Percentiles rank a stretch among this genome's conserved stretches.
These are phyloP conservation scores for Gossypium aridum DNA, from an alignment of 441 rosid species.

Conservation along the genomic window DNA sequence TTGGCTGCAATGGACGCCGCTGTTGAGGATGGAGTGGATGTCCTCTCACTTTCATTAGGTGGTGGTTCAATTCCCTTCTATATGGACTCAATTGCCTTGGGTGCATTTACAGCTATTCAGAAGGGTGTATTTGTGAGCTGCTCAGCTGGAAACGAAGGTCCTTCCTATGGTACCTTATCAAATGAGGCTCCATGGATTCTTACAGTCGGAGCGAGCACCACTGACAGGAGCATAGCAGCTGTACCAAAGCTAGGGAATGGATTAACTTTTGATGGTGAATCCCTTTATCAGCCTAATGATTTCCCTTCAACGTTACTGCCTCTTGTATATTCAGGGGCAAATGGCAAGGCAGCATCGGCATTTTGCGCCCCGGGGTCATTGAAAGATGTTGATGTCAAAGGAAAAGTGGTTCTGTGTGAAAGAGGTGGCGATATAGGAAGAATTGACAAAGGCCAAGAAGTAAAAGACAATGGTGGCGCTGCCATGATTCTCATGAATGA, in stretches of 20 bases:
- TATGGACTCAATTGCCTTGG: constrained; percentile 23
- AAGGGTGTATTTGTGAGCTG: constrained; percentile 39
- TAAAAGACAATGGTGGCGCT: constrained; percentile 30
- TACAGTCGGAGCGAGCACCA: constrained; percentile 37
- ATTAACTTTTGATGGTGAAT: constrained; percentile 28
- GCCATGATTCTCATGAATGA: constrained; percentile 35
- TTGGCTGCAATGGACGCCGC: constrained; percentile 45
- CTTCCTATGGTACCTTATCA: constrained; percentile 14
- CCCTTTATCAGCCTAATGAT: constrained; percentile 31
- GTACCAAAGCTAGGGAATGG: constrained; percentile 26
- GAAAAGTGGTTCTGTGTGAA: constrained; percentile 44
- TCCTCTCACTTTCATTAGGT: constrained; percentile 44
- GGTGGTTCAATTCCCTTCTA: constrained; percentile 22
- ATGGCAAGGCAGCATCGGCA: constrained; percentile 16
- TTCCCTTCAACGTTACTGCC: constrained; percentile 27
- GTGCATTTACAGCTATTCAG: constrained; percentile 31
- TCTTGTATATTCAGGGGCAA: constrained; percentile 35
- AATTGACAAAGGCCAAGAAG: constrained; percentile 29
- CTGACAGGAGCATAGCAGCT: constrained; percentile 27
- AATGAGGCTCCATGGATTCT: constrained; percentile 44
- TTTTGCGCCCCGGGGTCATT: constrained; percentile 30
- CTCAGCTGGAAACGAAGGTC: constrained; percentile 31
- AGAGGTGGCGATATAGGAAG: constrained; percentile 22
- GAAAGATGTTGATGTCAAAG: constrained; percentile 25
- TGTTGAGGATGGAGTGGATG: constrained; percentile 47